Conservation (phyloP, 192 early-diverging fungal species). For the Coemansia sp. region DNA sequence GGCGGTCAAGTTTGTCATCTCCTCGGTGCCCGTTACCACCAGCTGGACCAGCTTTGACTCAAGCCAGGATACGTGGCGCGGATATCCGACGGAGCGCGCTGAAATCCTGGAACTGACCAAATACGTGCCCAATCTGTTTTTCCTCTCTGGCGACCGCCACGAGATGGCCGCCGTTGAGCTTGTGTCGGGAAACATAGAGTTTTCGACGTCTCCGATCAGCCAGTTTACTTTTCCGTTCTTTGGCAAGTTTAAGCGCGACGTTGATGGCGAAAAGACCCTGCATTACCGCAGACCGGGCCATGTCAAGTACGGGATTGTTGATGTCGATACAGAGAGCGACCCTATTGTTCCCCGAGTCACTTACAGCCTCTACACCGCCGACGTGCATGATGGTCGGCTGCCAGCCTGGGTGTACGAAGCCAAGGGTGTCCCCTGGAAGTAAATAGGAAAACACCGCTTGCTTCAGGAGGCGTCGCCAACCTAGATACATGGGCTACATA, state of each 20-base stretch:
- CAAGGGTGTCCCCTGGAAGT: slow-evolving; percentile 35
- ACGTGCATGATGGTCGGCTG: slow-evolving; percentile 18
- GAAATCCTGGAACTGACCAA: slow-evolving; percentile 40
- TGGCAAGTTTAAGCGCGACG: slow-evolving; percentile 22
- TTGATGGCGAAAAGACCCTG: slow-evolving; percentile 36
- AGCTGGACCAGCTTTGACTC: slow-evolving; percentile 46
- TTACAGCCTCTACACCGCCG: slow-evolving; percentile 47
- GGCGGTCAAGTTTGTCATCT: slow-evolving; percentile 49
- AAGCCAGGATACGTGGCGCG: slow-evolving; percentile 50
- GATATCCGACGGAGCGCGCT: slow-evolving; percentile 47
- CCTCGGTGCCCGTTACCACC: slow-evolving; percentile 45
- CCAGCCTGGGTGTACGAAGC: slow-evolving; percentile 41
- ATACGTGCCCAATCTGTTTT: slow-evolving; percentile 38
- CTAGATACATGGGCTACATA: no score
- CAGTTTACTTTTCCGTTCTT: slow-evolving; percentile 50
- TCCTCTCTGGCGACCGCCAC: slow-evolving; percentile 54
- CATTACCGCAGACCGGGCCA: slow-evolving; percentile 42
- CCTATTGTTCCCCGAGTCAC: slow-evolving; percentile 29
- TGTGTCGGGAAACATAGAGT: slow-evolving; percentile 47
- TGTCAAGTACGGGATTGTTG: slow-evolving; percentile 51
- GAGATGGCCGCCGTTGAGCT: slow-evolving; percentile 48
- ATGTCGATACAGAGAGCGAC: slow-evolving; percentile 41
- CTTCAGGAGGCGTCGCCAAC: no score
- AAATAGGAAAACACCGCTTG: no score
- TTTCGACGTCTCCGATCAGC: slow-evolving; percentile 48